Evolutionary conservation across 331 rosid species (phyloP), one percentile per base, ranked within the genome.

Genomic region (Rhamnella rubrinervis): DNA sequence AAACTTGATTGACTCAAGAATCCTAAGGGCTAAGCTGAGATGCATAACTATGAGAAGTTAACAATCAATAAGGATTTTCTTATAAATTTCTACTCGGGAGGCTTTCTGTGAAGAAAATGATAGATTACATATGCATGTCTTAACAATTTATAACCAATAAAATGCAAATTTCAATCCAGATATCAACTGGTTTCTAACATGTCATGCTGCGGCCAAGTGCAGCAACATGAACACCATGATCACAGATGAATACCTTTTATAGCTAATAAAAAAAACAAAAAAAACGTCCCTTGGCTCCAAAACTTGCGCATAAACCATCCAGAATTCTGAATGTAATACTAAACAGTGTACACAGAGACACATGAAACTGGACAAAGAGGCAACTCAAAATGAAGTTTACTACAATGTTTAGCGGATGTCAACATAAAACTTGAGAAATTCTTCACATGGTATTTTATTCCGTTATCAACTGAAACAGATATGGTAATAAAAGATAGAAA

Each of bases 1-100:
- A 39, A 68, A 19, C 72, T 28, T 19, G 17, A 35, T 21, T 55
- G 28, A 16, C n/a, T 10, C 15, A 15, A 63, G 10, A 12, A 44
- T 17, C 70, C 38, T 26, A 21, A 65, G 20, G 66, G 6, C 47
- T 51, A 61, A 47, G 23, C 64, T 39, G 63, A 49, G 2, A 13
- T 8, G 66, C 63, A 75, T 35, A 60, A 20, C 23, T 55, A n/a
- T 52, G 20, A 1, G 13, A 55, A 14, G 18, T 55, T 61, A 52
- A 19, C 61, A 55, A 38, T 63, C 62, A 65, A 52, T 21, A 70
- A 25, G 10, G 26, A 25, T 53, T 4, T 38, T 61, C 49, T 73
- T 71, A 40, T 40, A 40, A 40, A 40, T 8, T 7, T 40, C 8
- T 40, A 40, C 8, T 8, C 46, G 8, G 8, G 12, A 40, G 11